Base-by-base conservation (phyloP, 2,329 filamentous ascomycete genomes). In the Sarocladium strictum region DNA sequence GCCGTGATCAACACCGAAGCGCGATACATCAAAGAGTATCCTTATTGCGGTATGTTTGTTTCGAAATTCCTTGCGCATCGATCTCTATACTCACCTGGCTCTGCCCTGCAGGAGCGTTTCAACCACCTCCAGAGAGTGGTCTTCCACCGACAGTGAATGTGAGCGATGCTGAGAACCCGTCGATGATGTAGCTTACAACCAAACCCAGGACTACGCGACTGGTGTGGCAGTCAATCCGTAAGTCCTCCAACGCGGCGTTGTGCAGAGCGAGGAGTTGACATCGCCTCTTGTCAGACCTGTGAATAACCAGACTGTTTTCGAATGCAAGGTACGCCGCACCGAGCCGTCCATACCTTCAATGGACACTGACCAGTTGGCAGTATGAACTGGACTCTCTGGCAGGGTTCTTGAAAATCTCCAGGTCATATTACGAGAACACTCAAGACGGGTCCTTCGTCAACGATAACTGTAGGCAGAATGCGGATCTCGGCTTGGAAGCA, bases 381-480 rank as follows among this genome's bases (percentile, higher is more conserved):
- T 97, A 94, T 69, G 93, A 97, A 72, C 83, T 97, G 45, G 92
- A 97, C 72, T 93, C 89, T 11, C 79, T 97, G 1, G 90, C 92
- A 1, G 85, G 90, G 27, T 97, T 97, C 69, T 77, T 97, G 7
- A 83, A 89, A 40, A 77, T 97, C 4, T 85, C 84, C 1, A 88
- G 89, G 59, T 83, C 94, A 64, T 97, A 96, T 73, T 82, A 89
- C 71, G 76, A 82, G 21, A 78, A 81, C 57, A 96, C 90, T 0
- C 77, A 78, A 1, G 92, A 92, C 35, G 80, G 15, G 17, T 51
- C 47, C 55, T 87, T 87, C 45, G 92, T 91, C 35, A 64, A 66
- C 52, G 60, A 61, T 21, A 63, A 64, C 51, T 65, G 63, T 64
- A 55, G 26, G 63, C 27, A 45, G 43, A 49, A 32, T 7, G 19